A percentile compares a stretch with the other conserved stretches of the same genome.
These are phyloP conservation scores for Trebouxia sp. DNA, from an alignment of 139 green algal species.

Conservation along the genomic window DNA sequence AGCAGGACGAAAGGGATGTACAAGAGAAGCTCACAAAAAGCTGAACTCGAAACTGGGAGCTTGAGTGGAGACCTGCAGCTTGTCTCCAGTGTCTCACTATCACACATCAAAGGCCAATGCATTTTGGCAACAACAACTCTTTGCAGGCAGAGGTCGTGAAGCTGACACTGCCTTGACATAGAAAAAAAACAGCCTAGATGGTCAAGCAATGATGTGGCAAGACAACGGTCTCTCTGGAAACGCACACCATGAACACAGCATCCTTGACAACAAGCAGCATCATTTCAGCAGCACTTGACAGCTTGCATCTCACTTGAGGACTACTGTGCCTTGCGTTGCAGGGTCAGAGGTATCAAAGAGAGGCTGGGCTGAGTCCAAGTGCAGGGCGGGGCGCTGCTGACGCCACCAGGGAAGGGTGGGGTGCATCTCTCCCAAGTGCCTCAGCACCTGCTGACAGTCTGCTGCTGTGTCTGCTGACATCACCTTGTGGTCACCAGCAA, in stretches of 20 bases:
- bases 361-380: constrained; percentile 65
- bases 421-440: constrained; percentile 63
- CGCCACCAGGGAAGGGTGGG: constrained; percentile 69
- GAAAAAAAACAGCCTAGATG: no score
- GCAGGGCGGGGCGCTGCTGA: constrained; percentile 65
- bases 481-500: constrained; percentile 62
- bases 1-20: no score
- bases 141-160: no score
- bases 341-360: neutral
- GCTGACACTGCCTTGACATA: no score
- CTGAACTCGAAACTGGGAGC: no score
- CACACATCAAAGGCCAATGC: no score
- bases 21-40: no score
- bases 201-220: neutral
- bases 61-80: no score
- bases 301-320: constrained; percentile 39
- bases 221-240: neutral
- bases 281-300: neutral
- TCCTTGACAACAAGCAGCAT: neutral
- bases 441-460: constrained; percentile 68
- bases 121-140: no score
- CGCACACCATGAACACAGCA: no score
- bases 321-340: neutral
- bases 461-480: constrained; percentile 48
- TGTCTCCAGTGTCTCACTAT: no score